Evolutionary conservation across 176 grass and related monocot genomes (phyloP), one percentile per base, ranked within the genome.

Genomic region (Avena sativa): DNA sequence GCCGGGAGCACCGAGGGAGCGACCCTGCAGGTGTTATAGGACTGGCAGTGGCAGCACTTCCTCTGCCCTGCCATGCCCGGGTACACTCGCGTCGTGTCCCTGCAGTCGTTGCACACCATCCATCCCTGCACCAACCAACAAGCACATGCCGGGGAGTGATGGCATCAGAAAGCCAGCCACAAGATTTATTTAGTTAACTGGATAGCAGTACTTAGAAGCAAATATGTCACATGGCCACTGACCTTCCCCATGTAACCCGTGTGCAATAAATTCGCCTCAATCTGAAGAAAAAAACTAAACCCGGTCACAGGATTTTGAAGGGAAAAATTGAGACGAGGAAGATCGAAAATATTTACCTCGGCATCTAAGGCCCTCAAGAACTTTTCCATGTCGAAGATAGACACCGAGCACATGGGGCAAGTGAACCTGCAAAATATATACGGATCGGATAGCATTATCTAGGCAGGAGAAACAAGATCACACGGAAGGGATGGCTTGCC

Each of bases 51-150:
- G 76, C 88, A 76, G 63, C 93, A 95, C 69, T 94, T 98, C 55
- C 91, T 98, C 34, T 88, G 96, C 7, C 93, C 96, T 2, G 91
- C 60, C 43, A 89, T 76, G 81, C 91, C 70, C 30, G 88, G 89
- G 70, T 84, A 88, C 21, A 93, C 88, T 75, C 92, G 91, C 15
- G 93, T 94, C 14, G 93, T 95, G 51, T 95, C 91, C 67, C 88
- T 91, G 91, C 96, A 98, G 77, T 98, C 90, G 81, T 92, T 89
- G 86, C 96, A 98, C 57, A 92, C 90, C 47, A 98, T 88, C 96
- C 96, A 98, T 36, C 94, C 96, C 93, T 95, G 77, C 19, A 82
- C 46, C 46, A 46, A 47, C 3, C 64, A 69, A 15, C 52, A 26
- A 80, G 8, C 36, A 61, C 11, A 75, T 30, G 72, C 17, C 59